Base-by-base conservation (phyloP, 2,329 filamentous ascomycete species). In the Colletotrichum truncatum region DNA sequence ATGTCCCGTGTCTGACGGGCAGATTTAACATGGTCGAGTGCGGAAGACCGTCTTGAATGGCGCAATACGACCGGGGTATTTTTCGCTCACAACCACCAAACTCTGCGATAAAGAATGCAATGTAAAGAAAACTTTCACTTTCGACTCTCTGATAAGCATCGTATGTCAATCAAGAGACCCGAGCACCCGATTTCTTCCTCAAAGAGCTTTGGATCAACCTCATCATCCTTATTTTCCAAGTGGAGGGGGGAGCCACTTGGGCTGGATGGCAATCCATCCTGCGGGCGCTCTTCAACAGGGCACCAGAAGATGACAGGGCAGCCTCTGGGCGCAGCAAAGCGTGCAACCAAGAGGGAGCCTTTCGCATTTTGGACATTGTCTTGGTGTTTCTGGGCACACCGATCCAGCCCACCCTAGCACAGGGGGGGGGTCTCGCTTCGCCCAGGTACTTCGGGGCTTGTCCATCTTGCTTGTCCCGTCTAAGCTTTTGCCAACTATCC, bases 351-450 rank as follows among this genome's bases (percentile, higher is more conserved):
- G 45, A 45, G 59, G 56, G 48, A 65, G 49, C 39, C 48, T 26
- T 30, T 39, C 38, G 45, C 55, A 41, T 30, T 32, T n/a, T n/a
- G 41, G 48, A 56, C 57, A 48, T 36, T 28, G 49, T 56, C 63
- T 66, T 66, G 63, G 62, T 64, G 63, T 66, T 66, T 63, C 63
- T 66, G 62, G 63, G 63, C 63, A 56, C 43, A 56, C 63, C 21
- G 41, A 55, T 62, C 25, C 28, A 26, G 46, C 25, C 61, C 48
- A 30, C 12, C 48, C 16, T 10, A 30, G 34, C 48, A 18, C n/a
- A n/a, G n/a, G n/a, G 25, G 38, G 16, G 14, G 38, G 21, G 23
- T 14, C 38, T 32, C 30, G 36, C 18, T 23, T 62, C 41, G 36
- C 16, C 26, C 43, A 36, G 41, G 57, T 55, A 56, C 63, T 25